These are phyloP conservation scores for Cladophialophora immunda DNA, from an alignment of 2,329 filamentous ascomycete species.

Conservation along the genomic window DNA sequence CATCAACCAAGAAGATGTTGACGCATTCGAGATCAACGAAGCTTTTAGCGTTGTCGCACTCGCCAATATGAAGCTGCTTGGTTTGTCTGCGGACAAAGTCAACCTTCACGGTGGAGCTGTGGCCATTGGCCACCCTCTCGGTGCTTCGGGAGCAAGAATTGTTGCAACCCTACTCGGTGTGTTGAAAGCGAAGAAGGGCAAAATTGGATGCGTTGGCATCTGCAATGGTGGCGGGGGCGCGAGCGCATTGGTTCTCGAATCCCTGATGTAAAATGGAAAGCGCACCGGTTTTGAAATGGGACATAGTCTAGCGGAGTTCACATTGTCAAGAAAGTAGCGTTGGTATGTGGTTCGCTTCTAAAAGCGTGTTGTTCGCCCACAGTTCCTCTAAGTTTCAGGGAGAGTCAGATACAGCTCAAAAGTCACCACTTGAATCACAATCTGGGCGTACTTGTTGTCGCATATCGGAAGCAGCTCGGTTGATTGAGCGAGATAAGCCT, in stretches of 20 bases:
- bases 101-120: slow-evolving; percentile 96
- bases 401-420: neutral
- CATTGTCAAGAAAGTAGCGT: neutral
- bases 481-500: neutral
- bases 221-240: slow-evolving; percentile 98
- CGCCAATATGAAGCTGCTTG: slow-evolving; percentile 93
- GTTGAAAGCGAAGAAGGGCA: slow-evolving; percentile 87
- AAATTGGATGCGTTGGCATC: slow-evolving; percentile 92
- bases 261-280: slow-evolving; percentile 47
- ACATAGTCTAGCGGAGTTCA: neutral
- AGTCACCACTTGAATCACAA: neutral
- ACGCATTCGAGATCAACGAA: slow-evolving; percentile 99
- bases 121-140: slow-evolving; percentile 93
- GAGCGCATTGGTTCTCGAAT: slow-evolving; percentile 90
- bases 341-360: slow-evolving; percentile 4
- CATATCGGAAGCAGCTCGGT: neutral
- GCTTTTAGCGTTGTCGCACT: slow-evolving; percentile 96
- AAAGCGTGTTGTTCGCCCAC: neutral
- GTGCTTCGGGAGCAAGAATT: slow-evolving; percentile 92
- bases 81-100: slow-evolving; percentile 81
- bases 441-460: neutral
- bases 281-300: neutral
- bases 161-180: slow-evolving; percentile 89
- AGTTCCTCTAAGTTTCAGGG: neutral
- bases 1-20: slow-evolving; percentile 77